Conservation (phyloP, 2,329 filamentous ascomycete species). For the Myriosclerotinia scirpicola region DNA sequence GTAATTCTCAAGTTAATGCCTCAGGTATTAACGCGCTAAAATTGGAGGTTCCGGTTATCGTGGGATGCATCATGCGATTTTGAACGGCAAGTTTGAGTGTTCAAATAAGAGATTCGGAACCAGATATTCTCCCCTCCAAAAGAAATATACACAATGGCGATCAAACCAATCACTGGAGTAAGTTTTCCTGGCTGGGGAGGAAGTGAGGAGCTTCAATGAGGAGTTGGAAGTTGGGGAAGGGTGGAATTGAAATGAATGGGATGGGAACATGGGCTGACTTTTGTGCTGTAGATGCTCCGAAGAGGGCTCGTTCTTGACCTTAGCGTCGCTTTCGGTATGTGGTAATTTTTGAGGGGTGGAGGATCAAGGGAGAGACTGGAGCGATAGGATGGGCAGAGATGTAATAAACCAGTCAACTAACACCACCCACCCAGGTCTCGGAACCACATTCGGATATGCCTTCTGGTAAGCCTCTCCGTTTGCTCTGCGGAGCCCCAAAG, state of each 20-base stretch:
- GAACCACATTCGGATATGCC: slow-evolving; percentile 52
- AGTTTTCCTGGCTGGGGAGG: slow-evolving; percentile 25
- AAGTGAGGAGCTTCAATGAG: not conserved
- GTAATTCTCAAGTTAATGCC: not conserved
- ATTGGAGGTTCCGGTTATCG: slow-evolving; percentile 11
- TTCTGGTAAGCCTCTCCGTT: slow-evolving; percentile 50
- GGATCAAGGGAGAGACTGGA: not conserved
- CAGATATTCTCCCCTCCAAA: slow-evolving; percentile 35
- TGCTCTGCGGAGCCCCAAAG: not conserved
- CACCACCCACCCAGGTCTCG: slow-evolving; percentile 48
- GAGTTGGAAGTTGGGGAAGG: slow-evolving; percentile 5
- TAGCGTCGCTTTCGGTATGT: slow-evolving; percentile 55
- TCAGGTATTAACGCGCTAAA: slow-evolving; percentile 15
- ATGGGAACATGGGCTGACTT: slow-evolving; percentile 34
- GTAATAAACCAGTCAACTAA: slow-evolving; percentile 21
- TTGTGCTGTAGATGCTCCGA: slow-evolving; percentile 53
- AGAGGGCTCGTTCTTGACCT: slow-evolving; percentile 58
- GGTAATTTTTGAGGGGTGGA: not conserved
- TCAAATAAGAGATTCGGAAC: slow-evolving; percentile 36
- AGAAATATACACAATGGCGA: slow-evolving; percentile 38
- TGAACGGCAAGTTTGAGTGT: slow-evolving; percentile 24
- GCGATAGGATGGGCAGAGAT: slow-evolving; percentile 11
- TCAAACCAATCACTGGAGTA: slow-evolving; percentile 44
- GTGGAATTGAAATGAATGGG: slow-evolving; percentile 22
- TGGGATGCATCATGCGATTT: slow-evolving; percentile 32